Evolutionary conservation across 2,329 filamentous ascomycete genomes (phyloP), one percentile per base, ranked within the genome.

Genomic region (Stromatinia cepivora): DNA sequence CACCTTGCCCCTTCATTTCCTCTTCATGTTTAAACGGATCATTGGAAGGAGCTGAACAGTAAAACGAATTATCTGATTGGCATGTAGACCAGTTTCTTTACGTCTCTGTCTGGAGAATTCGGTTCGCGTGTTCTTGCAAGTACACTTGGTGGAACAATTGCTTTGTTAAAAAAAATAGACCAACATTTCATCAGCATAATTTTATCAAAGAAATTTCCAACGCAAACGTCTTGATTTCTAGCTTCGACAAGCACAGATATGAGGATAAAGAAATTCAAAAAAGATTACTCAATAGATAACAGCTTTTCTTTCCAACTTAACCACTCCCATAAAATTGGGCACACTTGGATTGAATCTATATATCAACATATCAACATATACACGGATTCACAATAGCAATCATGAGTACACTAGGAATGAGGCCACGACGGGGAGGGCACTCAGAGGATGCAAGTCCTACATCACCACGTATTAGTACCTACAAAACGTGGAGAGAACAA

Each of bases 331-430:
- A 42, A 17, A 6, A 17, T 42, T 42, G 5, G 13, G 6, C 39
- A 42, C 15, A 4, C 34, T 5, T 42, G 39, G 7, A 17, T 17
- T 42, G 13, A 42, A 42, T 42, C 39, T 48, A 48, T 3, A 10
- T 20, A 13, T n/a, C 20, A 31, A 36, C 3, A 6, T 20, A 63
- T 63, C 45, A n/a, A 34, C 17, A 62, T n/a, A n/a, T 17, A 48
- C 10, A 17, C 20, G 28, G 13, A 22, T 8, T 48, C 1, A 9
- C 20, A 20, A 11, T 1, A 34, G 22, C 9, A 5, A 48, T 50
- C 11, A 63, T 63, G 59, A 63, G 59, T 50, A 63, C 59, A 34
- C 5, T 63, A 39, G 45, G 59, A 11, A 36, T 36, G 6, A n/a
- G 28, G 20, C 15, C 13, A 36, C 13, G 11, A n/a, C 22, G 0